A percentile compares a stretch with the other conserved stretches of the same genome.
phyloP scores from a whole-genome alignment of 164 flowering plant species.

The Annona squamosa region DNA sequence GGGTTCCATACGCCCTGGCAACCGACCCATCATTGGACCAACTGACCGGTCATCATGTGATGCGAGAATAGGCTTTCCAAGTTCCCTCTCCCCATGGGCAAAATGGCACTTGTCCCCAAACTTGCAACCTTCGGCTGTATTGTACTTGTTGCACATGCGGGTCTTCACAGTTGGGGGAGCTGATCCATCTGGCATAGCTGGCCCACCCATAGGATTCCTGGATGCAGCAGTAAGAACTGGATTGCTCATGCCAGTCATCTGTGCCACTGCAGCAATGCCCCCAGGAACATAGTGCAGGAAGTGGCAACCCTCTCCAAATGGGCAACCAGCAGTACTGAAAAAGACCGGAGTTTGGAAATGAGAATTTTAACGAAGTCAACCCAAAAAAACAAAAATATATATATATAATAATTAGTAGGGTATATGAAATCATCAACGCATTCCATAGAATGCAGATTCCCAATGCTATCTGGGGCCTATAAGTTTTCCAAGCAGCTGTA shows the following conservation, averaged over 20 bases:
- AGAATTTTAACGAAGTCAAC: not conserved
- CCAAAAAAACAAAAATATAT: not conserved
- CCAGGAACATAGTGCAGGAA: conserved; percentile 82
- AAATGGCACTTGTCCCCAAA: conserved; percentile 89
- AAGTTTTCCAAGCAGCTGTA: too few relatives aligned
- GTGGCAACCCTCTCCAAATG: conserved; percentile 82
- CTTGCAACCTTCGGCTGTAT: conserved; percentile 78
- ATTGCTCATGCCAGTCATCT: conserved; percentile 45
- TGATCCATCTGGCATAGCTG: conserved; percentile 36
- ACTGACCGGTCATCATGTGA: conserved; percentile 43
- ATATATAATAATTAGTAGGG: too few relatives aligned
- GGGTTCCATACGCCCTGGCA: conserved; percentile 31
- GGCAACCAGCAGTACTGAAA: conserved; percentile 73
- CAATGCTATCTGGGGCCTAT: too few relatives aligned
- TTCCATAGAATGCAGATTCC: too few relatives aligned
- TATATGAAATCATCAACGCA: too few relatives aligned
- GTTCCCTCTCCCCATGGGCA: conserved; percentile 88
- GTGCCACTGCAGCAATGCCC: conserved; percentile 65
- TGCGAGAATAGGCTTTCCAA: conserved; percentile 51
- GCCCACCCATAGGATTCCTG: conserved; percentile 26
- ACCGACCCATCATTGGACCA: conserved; percentile 31
- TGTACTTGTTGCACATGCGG: conserved; percentile 65
- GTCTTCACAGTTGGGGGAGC: conserved; percentile 37
- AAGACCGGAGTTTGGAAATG: not conserved
- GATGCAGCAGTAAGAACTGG: conserved; percentile 29